phyloP scores from a whole-genome alignment of 2,329 filamentous ascomycete genomes.

The Calonectria naviculata region DNA sequence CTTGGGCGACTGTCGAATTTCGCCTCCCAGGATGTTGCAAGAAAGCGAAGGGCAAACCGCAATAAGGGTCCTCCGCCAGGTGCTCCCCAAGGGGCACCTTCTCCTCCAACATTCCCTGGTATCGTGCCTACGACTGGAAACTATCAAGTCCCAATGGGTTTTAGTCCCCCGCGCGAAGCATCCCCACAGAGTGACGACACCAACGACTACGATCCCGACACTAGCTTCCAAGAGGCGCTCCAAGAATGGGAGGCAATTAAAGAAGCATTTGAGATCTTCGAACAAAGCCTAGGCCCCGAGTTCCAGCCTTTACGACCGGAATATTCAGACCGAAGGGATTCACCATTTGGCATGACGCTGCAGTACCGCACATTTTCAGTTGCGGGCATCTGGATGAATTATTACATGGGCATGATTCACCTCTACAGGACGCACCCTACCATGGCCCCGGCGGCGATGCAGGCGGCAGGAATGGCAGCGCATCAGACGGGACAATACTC shows the following conservation, averaged over 20 bases:
- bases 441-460: constrained; percentile 92
- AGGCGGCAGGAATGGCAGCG: constrained; percentile 84
- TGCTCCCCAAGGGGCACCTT: constrained; percentile 43
- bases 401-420: constrained; percentile 86
- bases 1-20: constrained; percentile 85
- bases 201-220: constrained; percentile 69
- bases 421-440: constrained; percentile 85
- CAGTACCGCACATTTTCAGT: constrained; percentile 91
- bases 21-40: constrained; percentile 77
- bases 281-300: constrained; percentile 73
- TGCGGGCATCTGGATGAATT: constrained; percentile 87
- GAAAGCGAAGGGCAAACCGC: constrained; percentile 75
- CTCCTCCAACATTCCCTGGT: constrained; percentile 62
- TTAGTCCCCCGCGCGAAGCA: constrained; percentile 60
- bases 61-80: constrained; percentile 43
- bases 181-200: constrained; percentile 55
- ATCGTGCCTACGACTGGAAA: constrained; percentile 65
- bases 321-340: constrained; percentile 66
- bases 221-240: constrained; percentile 75
- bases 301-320: constrained; percentile 82
- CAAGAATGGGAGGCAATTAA: constrained; percentile 83
- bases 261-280: constrained; percentile 75
- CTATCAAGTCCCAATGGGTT: constrained; percentile 64
- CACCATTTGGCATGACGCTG: constrained; percentile 85
- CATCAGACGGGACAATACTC: constrained; percentile 77